These are phyloP conservation scores for Cetraspora pellucida DNA, from an alignment of 192 early-diverging fungal species.

Conservation along the genomic window DNA sequence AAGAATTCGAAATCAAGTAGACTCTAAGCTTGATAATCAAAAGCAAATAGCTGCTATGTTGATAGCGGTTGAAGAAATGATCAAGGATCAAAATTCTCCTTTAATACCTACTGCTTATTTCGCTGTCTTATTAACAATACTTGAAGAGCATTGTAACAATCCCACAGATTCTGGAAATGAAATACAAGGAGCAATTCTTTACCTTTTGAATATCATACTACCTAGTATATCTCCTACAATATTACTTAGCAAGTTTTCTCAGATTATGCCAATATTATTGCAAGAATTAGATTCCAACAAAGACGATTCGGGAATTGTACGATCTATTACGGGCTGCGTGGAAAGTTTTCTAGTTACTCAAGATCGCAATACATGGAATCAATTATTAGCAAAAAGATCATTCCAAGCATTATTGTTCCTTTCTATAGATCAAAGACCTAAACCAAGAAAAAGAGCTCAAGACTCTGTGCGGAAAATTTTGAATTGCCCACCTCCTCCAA, in stretches of 20 bases:
- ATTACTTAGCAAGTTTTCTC: conserved; percentile 65
- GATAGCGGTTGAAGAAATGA: conserved; percentile 62
- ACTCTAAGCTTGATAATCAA: conserved; percentile 79
- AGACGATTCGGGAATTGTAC: conserved; percentile 75
- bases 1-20: conserved; percentile 63
- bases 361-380: conserved; percentile 74
- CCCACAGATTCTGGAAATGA: conserved; percentile 43
- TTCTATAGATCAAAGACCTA: conserved; percentile 81
- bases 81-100: conserved; percentile 72
- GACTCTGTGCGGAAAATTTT: conserved; percentile 78
- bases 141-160: conserved; percentile 49
- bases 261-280: conserved; percentile 65
- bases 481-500: conserved; percentile 67
- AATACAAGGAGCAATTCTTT: conserved; percentile 64
- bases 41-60: conserved; percentile 48
- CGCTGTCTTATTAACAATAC: conserved; percentile 74
- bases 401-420: conserved; percentile 77
- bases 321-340: conserved; percentile 76
- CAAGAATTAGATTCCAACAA: conserved; percentile 65
- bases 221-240: conserved; percentile 51
- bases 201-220: conserved; percentile 70
- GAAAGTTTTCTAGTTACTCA: conserved; percentile 78
- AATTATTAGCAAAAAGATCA: conserved; percentile 66
- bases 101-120: conserved; percentile 86
- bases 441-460: conserved; percentile 80